Conservation (phyloP, 371 early-diverging fungal genomes). For the Lichtheimia corymbifera region DNA sequence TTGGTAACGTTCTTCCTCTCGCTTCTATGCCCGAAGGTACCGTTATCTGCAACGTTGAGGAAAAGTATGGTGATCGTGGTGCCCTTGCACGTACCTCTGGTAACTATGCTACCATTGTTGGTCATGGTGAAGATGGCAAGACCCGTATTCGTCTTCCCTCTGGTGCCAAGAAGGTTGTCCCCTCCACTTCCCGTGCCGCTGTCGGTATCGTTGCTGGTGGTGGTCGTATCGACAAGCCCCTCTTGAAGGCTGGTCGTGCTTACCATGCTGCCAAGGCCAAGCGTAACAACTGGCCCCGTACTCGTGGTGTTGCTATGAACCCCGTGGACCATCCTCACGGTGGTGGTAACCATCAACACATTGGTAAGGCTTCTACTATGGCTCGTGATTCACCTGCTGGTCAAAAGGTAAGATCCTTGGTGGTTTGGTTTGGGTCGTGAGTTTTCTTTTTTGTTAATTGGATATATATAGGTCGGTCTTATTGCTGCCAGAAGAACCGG, state of each 20-base stretch:
- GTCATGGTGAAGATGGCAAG: constrained; percentile 98
- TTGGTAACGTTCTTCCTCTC: constrained; percentile 97
- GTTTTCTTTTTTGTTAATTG: background rate
- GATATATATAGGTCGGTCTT: constrained; percentile 96
- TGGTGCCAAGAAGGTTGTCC: constrained; percentile 96
- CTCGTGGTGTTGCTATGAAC: constrained; percentile 99
- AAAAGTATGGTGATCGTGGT: constrained; percentile 97
- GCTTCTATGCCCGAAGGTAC: constrained; percentile 99
- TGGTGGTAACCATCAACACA: constrained; percentile 97
- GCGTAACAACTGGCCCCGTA: constrained; percentile 99
- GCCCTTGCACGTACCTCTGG: constrained; percentile 97
- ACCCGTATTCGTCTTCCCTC: constrained; percentile 97
- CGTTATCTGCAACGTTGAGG: constrained; percentile 98
- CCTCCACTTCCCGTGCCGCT: constrained; percentile 92
- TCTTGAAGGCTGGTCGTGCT: constrained; percentile 99
- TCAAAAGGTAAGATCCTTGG: constrained; percentile 69
- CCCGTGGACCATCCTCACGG: constrained; percentile 90
- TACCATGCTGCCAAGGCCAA: constrained; percentile 98
- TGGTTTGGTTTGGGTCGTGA: no score
- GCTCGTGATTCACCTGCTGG: constrained; percentile 95
- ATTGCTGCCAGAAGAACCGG: constrained; percentile 99
- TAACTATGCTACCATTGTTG: constrained; percentile 98
- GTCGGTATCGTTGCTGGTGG: constrained; percentile 99
- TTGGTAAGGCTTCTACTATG: constrained; percentile 99
- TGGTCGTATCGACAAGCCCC: constrained; percentile 99